Base-by-base conservation (phyloP, 2,329 filamentous ascomycete species). In the Cladosporium sp. region DNA sequence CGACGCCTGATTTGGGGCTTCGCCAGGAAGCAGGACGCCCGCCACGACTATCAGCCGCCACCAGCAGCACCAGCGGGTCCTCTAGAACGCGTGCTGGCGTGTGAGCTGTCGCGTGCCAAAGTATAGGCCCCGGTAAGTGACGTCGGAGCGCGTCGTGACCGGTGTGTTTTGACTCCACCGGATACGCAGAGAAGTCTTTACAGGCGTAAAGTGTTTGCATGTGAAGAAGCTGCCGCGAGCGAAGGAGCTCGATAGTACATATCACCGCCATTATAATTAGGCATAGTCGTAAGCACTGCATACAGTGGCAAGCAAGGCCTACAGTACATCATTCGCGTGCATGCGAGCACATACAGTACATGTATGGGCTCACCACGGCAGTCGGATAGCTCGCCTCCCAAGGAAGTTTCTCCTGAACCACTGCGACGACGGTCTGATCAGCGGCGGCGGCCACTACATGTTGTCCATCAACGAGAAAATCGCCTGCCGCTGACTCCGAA, bases 201-300 rank as follows among this genome's bases (percentile, higher is more conserved):
- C 48, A 62, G 59, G 59, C 59, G 59, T 62, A 62, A 67, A 70
- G 67, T 69, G 68, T 70, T 64, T 67, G 67, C 64, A 63, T 57
- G 61, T 60, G 67, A 67, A 70, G 66, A 69, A 64, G 67, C 66
- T 68, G 65, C 67, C 60, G 34, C 63, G 67, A 68, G 70, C 67
- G 51, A 21, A 30, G 71, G 66, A 59, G 57, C 30, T 18, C 13
- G 13, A 32, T 32, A 32, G 30, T 32, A 32, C 39, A 46, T 46
- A 46, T 67, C 67, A 64, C 69, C 70, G n/a, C n/a, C 39, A 2
- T 46, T 46, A 46, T 46, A 46, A 11, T 46, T 46, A n/a, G n/a
- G n/a, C n/a, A 46, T 46, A 46, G 39, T 46, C n/a, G n/a, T 46
- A 46, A 46, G 39, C 39, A 46, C 39, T 46, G 39, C 39, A 46